Percentiles rank a stretch among this genome's conserved stretches.
Evolutionary conservation across 768 basidiomycete species (phyloP).

Genomic region (Boletus speciosus): DNA sequence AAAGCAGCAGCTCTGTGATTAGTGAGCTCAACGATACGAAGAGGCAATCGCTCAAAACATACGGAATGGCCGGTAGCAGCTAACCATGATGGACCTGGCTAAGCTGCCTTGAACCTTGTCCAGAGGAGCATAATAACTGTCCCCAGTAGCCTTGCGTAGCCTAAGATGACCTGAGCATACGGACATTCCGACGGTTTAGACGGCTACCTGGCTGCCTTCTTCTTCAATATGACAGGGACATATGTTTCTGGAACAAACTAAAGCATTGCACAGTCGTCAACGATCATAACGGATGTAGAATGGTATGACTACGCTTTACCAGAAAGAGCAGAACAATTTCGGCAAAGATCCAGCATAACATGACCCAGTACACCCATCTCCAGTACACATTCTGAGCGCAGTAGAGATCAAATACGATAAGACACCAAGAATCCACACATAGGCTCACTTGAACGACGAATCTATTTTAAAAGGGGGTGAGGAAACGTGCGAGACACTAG

Average conservation of each 20-base stretch:
- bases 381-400: conserved; percentile 48
- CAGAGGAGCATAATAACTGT: conserved; percentile 57
- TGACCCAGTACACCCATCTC: conserved; percentile 76
- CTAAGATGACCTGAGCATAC: conserved; percentile 18
- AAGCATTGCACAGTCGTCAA: background rate
- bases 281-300: background rate
- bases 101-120: conserved; percentile 51
- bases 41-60: conserved; percentile 22
- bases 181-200: background rate
- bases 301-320: conserved; percentile 32
- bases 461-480: conserved; percentile 27
- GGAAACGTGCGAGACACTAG: background rate
- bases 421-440: background rate
- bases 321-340: conserved; percentile 50
- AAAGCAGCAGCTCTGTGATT: conserved; percentile 51
- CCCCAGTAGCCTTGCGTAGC: conserved; percentile 52
- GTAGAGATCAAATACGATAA: background rate
- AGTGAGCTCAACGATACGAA: background rate
- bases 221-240: conserved; percentile 53
- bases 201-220: conserved; percentile 53
- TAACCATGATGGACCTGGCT: conserved; percentile 45
- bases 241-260: conserved; percentile 75
- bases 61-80: conserved; percentile 74
- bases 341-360: conserved; percentile 64
- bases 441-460: conserved; percentile 64